Evolutionary conservation across 805 yeast genomes (phyloP).

Genomic region (Cyberlindnera amylophila): DNA sequence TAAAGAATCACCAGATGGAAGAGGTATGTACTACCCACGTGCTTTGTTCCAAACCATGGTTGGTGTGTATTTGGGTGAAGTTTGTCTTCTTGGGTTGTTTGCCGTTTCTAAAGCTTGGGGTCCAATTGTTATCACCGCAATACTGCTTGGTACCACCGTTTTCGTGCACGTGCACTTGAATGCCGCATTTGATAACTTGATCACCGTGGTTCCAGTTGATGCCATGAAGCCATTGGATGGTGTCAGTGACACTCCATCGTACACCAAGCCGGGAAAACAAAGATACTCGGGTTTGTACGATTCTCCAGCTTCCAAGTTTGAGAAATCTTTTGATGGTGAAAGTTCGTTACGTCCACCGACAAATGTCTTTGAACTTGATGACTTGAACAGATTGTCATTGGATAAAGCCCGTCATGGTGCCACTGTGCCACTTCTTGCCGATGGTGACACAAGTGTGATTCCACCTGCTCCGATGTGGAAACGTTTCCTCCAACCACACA

Average conservation of each 20-base stretch:
- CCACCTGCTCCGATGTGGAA: slow-evolving; percentile 39
- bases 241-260: slow-evolving; percentile 57
- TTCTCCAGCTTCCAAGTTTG: slow-evolving; percentile 1
- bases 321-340: slow-evolving; percentile 9
- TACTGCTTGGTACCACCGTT: slow-evolving; percentile 60
- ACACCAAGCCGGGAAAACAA: slow-evolving; percentile 16
- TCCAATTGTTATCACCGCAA: slow-evolving; percentile 72
- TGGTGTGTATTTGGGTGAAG: slow-evolving; percentile 84
- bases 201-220: slow-evolving; percentile 60
- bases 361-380: slow-evolving; percentile 26
- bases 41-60: slow-evolving; percentile 85
- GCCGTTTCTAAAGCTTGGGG: slow-evolving; percentile 96
- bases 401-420: slow-evolving; percentile 21
- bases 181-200: slow-evolving; percentile 60
- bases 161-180: slow-evolving; percentile 65
- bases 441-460: slow-evolving; percentile 40
- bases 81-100: slow-evolving; percentile 81
- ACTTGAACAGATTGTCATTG: slow-evolving; percentile 21
- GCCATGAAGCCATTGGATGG: slow-evolving; percentile 79
- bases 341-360: slow-evolving; percentile 18
- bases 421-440: slow-evolving; percentile 63
- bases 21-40: slow-evolving; percentile 83
- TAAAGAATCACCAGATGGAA: slow-evolving; percentile 62
- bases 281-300: slow-evolving; percentile 10
- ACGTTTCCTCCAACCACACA: slow-evolving; percentile 54